phyloP scores from a whole-genome alignment of 768 basidiomycete species.

The Guyanaporus albipodus region DNA sequence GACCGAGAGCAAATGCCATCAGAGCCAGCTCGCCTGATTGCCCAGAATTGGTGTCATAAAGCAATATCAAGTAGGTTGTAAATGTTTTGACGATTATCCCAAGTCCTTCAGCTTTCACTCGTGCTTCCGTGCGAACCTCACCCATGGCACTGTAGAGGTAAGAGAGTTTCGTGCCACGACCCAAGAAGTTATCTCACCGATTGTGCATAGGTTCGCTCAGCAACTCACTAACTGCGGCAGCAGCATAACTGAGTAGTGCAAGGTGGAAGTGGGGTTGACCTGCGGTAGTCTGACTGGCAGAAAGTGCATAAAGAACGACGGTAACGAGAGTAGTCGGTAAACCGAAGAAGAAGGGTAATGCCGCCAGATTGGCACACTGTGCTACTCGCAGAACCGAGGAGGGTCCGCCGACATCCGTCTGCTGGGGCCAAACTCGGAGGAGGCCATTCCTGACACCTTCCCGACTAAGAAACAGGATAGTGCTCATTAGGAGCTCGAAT shows the following conservation, averaged over 20 bases:
- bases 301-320: constrained; percentile 48
- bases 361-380: constrained; percentile 43
- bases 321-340: constrained; percentile 57
- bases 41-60: constrained; percentile 40
- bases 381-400: constrained; percentile 1
- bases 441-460: constrained; percentile 90
- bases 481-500: constrained; percentile 86
- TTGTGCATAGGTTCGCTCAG: constrained; percentile 82
- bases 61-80: constrained; percentile 63
- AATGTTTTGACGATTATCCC: constrained; percentile 75
- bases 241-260: constrained; percentile 66
- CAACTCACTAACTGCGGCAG: constrained; percentile 75
- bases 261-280: constrained; percentile 60
- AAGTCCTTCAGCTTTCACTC: constrained; percentile 83
- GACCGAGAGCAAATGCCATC: constrained; percentile 83
- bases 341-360: constrained; percentile 68
- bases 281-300: constrained; percentile 50
- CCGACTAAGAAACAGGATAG: constrained; percentile 88
- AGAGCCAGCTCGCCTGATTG: constrained; percentile 50
- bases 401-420: constrained; percentile 2
- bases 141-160: constrained; percentile 56
- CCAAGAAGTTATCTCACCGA: constrained; percentile 38
- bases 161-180: constrained; percentile 1
- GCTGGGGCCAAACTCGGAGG: constrained; percentile 48
- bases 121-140: constrained; percentile 59